These are phyloP conservation scores for Tulasnella sp. DNA, from an alignment of 768 basidiomycete genomes.

Conservation along the genomic window DNA sequence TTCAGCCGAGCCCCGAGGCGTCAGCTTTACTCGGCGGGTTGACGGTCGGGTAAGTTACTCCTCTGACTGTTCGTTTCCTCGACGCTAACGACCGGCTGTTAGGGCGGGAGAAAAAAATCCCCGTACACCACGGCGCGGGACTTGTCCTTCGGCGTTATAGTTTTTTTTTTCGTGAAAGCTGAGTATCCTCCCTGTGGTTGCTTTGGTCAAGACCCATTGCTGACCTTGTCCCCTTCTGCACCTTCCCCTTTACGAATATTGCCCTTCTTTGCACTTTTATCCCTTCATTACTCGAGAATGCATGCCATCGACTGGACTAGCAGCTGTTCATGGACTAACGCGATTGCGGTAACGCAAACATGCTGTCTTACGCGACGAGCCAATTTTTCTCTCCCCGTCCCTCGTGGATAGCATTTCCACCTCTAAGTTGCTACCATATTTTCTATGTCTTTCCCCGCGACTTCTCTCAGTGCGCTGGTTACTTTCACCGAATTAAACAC, in stretches of 20 bases:
- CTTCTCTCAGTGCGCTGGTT: no score
- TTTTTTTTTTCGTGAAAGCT: background rate
- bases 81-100: no score
- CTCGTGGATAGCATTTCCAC: background rate
- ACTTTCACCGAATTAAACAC: no score
- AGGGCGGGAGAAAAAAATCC: background rate
- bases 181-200: background rate
- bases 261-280: no score
- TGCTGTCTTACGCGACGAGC: no score
- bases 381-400: background rate
- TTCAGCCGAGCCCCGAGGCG: background rate
- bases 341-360: background rate
- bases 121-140: background rate
- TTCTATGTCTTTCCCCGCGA: no score
- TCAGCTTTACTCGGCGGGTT: background rate
- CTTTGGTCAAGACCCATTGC: background rate
- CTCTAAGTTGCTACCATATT: no score
- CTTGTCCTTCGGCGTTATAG: background rate
- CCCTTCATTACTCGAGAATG: no score
- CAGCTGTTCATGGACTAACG: no score
- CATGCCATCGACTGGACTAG: no score
- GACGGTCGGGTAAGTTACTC: background rate
- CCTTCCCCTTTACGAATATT: background rate
- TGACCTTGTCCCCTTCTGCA: background rate
- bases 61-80: no score